Percentiles rank a stretch among this genome's conserved stretches.
Conservation (phyloP, 139 green algal species). For the Volvox africanus region DNA sequence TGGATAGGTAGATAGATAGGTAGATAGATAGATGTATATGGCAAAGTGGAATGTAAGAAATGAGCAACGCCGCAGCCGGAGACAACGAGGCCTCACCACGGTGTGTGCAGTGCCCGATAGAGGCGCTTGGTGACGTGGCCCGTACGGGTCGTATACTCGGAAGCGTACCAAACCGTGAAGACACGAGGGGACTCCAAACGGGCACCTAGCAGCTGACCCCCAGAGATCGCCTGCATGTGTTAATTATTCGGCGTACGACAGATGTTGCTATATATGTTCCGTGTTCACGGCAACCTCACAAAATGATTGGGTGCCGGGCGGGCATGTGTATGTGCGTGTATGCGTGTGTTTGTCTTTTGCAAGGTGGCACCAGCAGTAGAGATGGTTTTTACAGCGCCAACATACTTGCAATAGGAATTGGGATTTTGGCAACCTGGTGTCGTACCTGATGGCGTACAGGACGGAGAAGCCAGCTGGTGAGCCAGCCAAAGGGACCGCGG, state of each 20-base stretch:
- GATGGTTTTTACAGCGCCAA: not conserved
- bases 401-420: not conserved
- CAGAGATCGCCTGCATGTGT: not conserved
- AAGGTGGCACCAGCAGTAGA: too few relatives aligned
- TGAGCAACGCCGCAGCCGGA: not conserved
- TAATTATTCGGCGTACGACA: too few relatives aligned
- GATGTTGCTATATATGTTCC: too few relatives aligned
- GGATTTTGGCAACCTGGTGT: not conserved
- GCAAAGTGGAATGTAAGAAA: not conserved
- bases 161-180: constrained; percentile 36
- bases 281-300: too few relatives aligned
- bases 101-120: not conserved
- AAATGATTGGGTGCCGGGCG: not conserved
- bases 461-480: not conserved
- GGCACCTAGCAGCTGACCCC: constrained; percentile 6
- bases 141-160: not conserved
- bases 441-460: not conserved
- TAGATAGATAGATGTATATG: not conserved
- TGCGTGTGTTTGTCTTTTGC: not conserved
- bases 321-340: not conserved
- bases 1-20: not conserved
- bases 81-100: not conserved
- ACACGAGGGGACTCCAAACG: not conserved
- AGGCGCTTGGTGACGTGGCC: constrained; percentile 1
- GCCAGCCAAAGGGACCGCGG: not conserved